A percentile compares a stretch with the other conserved stretches of the same genome.
These are phyloP conservation scores for Aspergillus kassunensis DNA, from an alignment of 495 filamentous ascomycete species.

Conservation along the genomic window DNA sequence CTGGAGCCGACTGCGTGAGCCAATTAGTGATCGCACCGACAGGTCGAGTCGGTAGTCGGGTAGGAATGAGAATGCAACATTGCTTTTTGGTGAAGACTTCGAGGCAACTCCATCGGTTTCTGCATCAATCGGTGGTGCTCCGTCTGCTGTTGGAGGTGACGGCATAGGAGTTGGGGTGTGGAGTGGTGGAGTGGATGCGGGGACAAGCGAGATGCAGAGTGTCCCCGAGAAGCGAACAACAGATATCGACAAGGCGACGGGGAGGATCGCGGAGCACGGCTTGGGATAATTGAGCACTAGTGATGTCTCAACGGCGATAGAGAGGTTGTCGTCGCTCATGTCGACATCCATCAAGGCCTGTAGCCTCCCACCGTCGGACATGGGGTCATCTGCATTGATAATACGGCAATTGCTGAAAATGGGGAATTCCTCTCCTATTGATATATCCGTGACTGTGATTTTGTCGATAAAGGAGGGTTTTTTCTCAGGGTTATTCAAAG, in stretches of 20 bases:
- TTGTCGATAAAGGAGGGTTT: constrained; percentile 91
- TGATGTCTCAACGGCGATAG: constrained; percentile 89
- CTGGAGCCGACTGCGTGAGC: constrained; percentile 81
- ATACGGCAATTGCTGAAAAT: constrained; percentile 99
- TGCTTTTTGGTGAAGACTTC: constrained; percentile 59
- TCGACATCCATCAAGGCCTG: constrained; percentile 97
- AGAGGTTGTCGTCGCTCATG: constrained; percentile 85
- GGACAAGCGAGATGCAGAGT: constrained; percentile 85
- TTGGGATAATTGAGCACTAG: constrained; percentile 91
- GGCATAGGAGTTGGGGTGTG: constrained; percentile 35
- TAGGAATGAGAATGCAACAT: constrained; percentile 89
- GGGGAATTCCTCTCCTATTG: constrained; percentile 91
- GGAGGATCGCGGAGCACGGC: constrained; percentile 81
- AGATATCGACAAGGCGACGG: constrained; percentile 84
- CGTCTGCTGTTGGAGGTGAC: constrained; percentile 19
- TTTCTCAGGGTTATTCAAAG: constrained; percentile 72
- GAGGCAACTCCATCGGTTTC: constrained; percentile 15
- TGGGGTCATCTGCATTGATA: constrained; percentile 56
- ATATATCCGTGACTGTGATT: constrained; percentile 89
- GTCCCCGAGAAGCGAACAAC: constrained; percentile 95
- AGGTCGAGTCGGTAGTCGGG: constrained; percentile 95
- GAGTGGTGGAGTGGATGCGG: constrained; percentile 46
- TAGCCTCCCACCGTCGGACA: constrained; percentile 57
- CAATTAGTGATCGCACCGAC: constrained; percentile 84
- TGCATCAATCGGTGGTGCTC: constrained; percentile 7